These are phyloP conservation scores for Fraxinus sp. DNA, from an alignment of 305 asterid species.

Conservation along the genomic window DNA sequence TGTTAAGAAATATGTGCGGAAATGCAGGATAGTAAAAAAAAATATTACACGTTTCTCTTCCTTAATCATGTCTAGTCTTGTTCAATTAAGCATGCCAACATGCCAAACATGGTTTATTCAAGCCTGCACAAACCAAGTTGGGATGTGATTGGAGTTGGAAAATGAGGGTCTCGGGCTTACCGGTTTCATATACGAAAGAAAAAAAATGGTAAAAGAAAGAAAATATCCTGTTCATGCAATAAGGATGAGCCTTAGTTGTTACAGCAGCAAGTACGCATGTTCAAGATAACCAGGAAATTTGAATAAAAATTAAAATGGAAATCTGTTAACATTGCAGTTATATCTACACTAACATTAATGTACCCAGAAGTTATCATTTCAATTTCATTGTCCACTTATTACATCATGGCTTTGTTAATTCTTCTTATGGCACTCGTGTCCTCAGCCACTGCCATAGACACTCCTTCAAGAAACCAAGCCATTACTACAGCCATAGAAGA, in stretches of 20 bases:
- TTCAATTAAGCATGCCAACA: neutral
- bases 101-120: neutral
- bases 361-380: neutral
- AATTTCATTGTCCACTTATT: neutral
- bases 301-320: neutral
- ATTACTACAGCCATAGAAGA: constrained; percentile 49
- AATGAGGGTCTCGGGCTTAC: neutral
- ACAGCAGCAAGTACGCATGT: constrained; percentile 49
- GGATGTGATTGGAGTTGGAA: neutral
- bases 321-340: neutral
- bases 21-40: neutral
- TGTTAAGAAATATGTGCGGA: neutral
- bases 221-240: constrained; percentile 36
- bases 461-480: constrained; percentile 19
- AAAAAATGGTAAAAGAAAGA: neutral
- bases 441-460: constrained; percentile 19
- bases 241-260: constrained; percentile 45
- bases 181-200: neutral
- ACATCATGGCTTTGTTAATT: constrained; percentile 20
- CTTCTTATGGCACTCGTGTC: constrained; percentile 21
- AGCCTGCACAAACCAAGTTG: neutral
- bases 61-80: neutral
- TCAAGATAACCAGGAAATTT: constrained; percentile 26
- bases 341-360: neutral
- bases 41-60: neutral